Percentiles rank a stretch among this genome's conserved stretches.
These are phyloP conservation scores for Aspergillus sclerotioniger DNA, from an alignment of 495 filamentous ascomycete genomes.

Conservation along the genomic window DNA sequence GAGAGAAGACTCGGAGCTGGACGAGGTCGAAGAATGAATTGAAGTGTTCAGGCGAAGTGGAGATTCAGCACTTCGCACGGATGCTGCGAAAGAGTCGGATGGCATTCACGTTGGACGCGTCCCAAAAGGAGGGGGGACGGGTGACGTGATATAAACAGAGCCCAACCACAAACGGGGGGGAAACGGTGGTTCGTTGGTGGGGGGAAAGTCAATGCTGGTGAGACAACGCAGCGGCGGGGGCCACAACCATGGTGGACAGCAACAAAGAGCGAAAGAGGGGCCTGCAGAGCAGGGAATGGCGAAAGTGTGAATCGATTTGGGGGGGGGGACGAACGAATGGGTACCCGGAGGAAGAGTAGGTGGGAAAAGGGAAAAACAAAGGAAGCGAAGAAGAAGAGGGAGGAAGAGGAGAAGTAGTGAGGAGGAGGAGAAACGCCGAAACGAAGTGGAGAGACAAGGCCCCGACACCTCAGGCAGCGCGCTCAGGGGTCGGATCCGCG, in stretches of 20 bases:
- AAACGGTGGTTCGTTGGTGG: constrained; percentile 7
- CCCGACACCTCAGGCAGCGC: constrained; percentile 16
- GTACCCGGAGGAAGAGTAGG: not conserved
- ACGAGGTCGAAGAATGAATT: not conserved
- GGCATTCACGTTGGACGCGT: constrained; percentile 7
- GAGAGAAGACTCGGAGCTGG: constrained; percentile 7
- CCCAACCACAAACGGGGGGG: constrained; percentile 1
- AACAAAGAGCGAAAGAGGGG: constrained; percentile 11
- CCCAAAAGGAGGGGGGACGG: constrained; percentile 4
- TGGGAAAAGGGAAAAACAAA: constrained; percentile 8
- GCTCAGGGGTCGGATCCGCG: constrained; percentile 26
- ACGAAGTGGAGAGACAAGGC: not conserved
- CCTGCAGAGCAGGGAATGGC: no score
- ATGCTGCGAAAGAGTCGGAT: not conserved
- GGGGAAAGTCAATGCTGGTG: constrained; percentile 10
- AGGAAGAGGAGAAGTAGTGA: constrained; percentile 10
- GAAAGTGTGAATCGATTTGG: constrained; percentile 12
- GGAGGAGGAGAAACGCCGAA: constrained; percentile 8
- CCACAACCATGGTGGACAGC: constrained; percentile 7
- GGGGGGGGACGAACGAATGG: constrained; percentile 11
- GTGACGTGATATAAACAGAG: constrained; percentile 25
- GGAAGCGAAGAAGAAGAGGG: constrained; percentile 11
- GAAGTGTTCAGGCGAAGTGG: not conserved
- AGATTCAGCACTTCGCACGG: not conserved
- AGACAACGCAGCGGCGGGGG: constrained; percentile 9